A percentile compares a stretch with the other conserved stretches of the same genome.
Evolutionary conservation across 768 basidiomycete species (phyloP).

Genomic region (Mrakia frigida): DNA sequence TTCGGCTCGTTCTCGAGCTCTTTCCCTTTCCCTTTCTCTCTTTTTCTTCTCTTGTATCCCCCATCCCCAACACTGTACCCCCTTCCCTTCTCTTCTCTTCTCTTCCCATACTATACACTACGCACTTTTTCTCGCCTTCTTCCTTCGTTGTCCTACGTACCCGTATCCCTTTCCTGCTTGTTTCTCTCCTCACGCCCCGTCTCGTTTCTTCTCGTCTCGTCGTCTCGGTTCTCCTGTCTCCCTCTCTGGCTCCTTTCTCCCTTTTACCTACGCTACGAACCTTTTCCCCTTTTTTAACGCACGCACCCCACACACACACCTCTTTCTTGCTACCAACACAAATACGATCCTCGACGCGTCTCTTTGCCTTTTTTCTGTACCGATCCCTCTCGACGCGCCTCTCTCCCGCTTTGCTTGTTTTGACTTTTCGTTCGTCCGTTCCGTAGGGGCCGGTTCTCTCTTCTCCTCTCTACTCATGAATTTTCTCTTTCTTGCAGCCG

Average conservation of each 20-base stretch:
- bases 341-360: neutral
- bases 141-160: neutral
- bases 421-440: too few relatives aligned
- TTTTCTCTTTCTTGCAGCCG: too few relatives aligned
- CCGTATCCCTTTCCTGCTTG: neutral
- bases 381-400: too few relatives aligned
- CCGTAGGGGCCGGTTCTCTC: too few relatives aligned
- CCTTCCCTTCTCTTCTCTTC: too few relatives aligned
- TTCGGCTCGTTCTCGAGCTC: too few relatives aligned
- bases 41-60: neutral
- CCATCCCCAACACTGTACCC: neutral
- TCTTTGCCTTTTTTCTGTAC: too few relatives aligned
- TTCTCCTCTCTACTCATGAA: too few relatives aligned
- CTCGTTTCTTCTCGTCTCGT: neutral
- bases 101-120: neutral
- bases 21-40: too few relatives aligned
- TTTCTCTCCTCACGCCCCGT: neutral
- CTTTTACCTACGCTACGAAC: neutral
- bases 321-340: neutral
- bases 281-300: neutral
- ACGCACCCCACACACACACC: neutral
- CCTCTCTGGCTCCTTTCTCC: neutral
- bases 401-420: too few relatives aligned
- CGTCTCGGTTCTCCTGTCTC: neutral
- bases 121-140: neutral